Base-by-base conservation (phyloP, 208 protist genomes). In the Porcisia hertigi region DNA sequence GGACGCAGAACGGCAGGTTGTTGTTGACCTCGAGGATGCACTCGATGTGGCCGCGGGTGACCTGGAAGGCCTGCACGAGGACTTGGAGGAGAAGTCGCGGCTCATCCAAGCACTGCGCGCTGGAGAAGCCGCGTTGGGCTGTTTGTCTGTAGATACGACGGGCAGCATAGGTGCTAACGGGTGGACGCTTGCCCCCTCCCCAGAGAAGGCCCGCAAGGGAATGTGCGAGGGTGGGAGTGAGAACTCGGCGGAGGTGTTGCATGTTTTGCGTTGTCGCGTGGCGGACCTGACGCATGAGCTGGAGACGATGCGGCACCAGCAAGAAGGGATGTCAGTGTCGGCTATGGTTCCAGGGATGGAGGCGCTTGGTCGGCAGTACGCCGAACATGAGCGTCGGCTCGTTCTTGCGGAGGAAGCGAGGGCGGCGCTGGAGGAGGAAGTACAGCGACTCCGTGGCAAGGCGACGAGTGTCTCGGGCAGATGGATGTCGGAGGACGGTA, bases 261-360 rank as follows among this genome's bases (percentile, higher is more conserved):
- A 11, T 11, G 52, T 14, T 3, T 62, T 77, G 36, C 81, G 76
- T 5, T 16, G 34, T 0, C 71, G 69, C 41, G 58, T 78, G 67
- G 49, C 7, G 11, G 78, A 78, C 25, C 54, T 77, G 43, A 75
- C 53, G 8, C 58, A 66, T 2, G 66, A 78, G 47, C 59, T 82
- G 25, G 53, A 60, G 8, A 57, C 58, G 59, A 64, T 75, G 59
- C 55, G 73, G 1, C 34, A n/a, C 1, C 59, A n/a, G 47, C 69
- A 59, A 8, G 34, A 41, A 20, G 3, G 0, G 11, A 34, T 43
- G 43, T 55, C 23, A 43, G 60, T 58, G 16, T 57, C 67, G n/a
- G 55, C 59, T 41, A 60, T 79, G 73, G 58, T 80, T 69, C 76
- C 75, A 7, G 75, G 72, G 23, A 86, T 88, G 83, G 73, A 86